Evolutionary conservation across 495 filamentous ascomycete species (phyloP).

Genomic region (Cercophora sp.): DNA sequence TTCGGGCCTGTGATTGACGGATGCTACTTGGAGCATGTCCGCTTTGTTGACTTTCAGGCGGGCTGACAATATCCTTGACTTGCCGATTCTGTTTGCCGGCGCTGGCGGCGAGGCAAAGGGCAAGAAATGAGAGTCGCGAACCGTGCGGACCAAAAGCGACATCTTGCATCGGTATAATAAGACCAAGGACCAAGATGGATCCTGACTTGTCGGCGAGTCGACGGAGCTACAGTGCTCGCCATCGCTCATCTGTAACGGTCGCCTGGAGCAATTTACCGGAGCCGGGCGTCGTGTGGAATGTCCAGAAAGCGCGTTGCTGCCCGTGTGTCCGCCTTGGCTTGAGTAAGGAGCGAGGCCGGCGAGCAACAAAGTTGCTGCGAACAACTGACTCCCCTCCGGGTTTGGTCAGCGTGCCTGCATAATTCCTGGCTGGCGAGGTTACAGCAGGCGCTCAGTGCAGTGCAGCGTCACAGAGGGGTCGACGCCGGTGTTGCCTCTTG

Average conservation of each 20-base stretch:
- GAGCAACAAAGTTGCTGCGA: not conserved
- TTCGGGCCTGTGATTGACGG: too few relatives aligned
- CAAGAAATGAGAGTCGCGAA: not conserved
- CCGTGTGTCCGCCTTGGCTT: too few relatives aligned
- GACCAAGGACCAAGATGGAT: not conserved
- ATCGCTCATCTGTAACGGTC: too few relatives aligned
- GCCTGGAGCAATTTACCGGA: too few relatives aligned
- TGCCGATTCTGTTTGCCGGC: too few relatives aligned
- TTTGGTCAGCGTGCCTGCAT: constrained; percentile 1
- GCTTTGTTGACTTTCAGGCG: too few relatives aligned
- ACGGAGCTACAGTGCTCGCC: constrained; percentile 2
- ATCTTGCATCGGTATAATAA: not conserved
- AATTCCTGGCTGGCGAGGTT: not conserved
- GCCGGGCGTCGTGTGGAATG: too few relatives aligned
- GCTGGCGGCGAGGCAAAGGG: not conserved
- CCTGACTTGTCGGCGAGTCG: not conserved
- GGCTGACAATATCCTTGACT: too few relatives aligned
- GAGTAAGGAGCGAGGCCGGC: too few relatives aligned
- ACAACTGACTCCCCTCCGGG: too few relatives aligned
- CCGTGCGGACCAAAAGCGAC: constrained; percentile 1
- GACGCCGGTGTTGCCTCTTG: not conserved
- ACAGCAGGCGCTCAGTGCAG: constrained; percentile 7
- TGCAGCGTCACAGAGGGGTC: not conserved
- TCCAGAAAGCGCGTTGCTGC: too few relatives aligned
- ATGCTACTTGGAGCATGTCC: too few relatives aligned